These are phyloP conservation scores for Lodderomyces parapsilosis DNA, from an alignment of 1,139 yeast genomes.

Conservation along the genomic window DNA sequence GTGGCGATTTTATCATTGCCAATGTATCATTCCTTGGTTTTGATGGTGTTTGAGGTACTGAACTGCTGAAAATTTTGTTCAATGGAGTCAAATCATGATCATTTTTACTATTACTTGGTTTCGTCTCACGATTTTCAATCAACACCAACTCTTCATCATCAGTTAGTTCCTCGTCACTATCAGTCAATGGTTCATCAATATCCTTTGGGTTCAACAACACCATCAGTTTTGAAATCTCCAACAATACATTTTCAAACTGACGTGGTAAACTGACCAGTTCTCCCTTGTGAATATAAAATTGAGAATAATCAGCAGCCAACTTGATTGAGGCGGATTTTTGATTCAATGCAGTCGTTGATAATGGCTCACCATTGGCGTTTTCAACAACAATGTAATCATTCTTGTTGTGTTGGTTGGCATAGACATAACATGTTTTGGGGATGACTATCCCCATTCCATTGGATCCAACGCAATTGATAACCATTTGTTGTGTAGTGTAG, in stretches of 20 bases:
- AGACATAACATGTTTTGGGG: constrained; percentile 47
- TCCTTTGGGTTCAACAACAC: constrained; percentile 52
- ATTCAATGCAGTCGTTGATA: constrained; percentile 15
- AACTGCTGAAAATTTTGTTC: constrained; percentile 2
- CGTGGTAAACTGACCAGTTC: constrained; percentile 58
- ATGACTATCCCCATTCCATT: constrained; percentile 67
- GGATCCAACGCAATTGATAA: constrained; percentile 62
- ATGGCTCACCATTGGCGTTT: constrained; percentile 24
- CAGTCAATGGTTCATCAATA: constrained; percentile 40
- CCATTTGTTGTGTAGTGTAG: constrained; percentile 25
- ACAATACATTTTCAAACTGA: constrained; percentile 48
- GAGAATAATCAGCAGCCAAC: constrained; percentile 48
- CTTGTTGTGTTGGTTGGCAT: constrained; percentile 21
- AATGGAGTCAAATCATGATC: constrained; percentile 5
- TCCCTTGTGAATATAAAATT: constrained; percentile 52
- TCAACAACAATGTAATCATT: constrained; percentile 35
- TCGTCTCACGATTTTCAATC: constrained; percentile 11
- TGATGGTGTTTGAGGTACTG: constrained; percentile 12
- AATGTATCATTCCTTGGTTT: constrained; percentile 3
- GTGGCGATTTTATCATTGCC: not conserved
- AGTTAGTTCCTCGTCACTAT: constrained; percentile 32
- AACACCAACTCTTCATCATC: constrained; percentile 22
- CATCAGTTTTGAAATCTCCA: constrained; percentile 63
- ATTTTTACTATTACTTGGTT: not conserved
- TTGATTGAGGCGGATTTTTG: constrained; percentile 32